A percentile compares a stretch with the other conserved stretches of the same genome.
phyloP scores from a whole-genome alignment of 495 filamentous ascomycete species.

The Xylaria longipes region DNA sequence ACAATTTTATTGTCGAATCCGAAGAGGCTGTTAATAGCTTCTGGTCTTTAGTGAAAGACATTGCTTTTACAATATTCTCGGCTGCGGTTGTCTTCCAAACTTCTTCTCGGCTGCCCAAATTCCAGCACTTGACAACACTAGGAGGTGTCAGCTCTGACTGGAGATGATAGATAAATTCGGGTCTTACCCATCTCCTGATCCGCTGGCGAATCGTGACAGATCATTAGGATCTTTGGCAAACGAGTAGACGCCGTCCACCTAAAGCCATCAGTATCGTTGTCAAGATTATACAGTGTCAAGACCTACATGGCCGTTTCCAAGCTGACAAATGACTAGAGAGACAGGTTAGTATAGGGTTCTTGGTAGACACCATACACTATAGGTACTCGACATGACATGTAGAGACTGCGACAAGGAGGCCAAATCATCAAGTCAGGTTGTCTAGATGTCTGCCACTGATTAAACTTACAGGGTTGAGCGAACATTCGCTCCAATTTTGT shows the following conservation, averaged over 20 bases:
- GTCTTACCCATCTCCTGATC: conserved; percentile 28
- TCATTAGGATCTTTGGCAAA: conserved; percentile 74
- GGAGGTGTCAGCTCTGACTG: conserved; percentile 38
- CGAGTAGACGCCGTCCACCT: conserved; percentile 82
- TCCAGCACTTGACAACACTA: conserved; percentile 94
- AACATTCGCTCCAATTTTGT: conserved; percentile 96
- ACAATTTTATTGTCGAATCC: conserved; percentile 86
- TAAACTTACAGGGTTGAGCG: conserved; percentile 72
- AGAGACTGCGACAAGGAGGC: not conserved
- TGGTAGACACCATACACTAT: not conserved
- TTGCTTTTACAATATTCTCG: conserved; percentile 83
- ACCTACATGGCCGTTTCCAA: conserved; percentile 79
- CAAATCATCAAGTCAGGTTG: not conserved
- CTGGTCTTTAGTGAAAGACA: conserved; percentile 84
- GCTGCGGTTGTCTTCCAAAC: conserved; percentile 78
- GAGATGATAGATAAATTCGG: not conserved
- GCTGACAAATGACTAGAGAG: conserved; percentile 69
- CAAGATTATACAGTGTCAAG: not conserved
- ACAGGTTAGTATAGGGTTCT: not conserved
- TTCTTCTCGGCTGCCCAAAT: conserved; percentile 78
- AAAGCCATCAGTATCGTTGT: conserved; percentile 1
- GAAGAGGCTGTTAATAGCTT: conserved; percentile 89
- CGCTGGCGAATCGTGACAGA: conserved; percentile 41
- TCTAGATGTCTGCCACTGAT: not conserved
- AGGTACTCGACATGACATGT: not conserved